Evolutionary conservation across 1,284 basidiomycete species (phyloP), one percentile per base, ranked within the genome.

Genomic region (Trichosporon sp.): DNA sequence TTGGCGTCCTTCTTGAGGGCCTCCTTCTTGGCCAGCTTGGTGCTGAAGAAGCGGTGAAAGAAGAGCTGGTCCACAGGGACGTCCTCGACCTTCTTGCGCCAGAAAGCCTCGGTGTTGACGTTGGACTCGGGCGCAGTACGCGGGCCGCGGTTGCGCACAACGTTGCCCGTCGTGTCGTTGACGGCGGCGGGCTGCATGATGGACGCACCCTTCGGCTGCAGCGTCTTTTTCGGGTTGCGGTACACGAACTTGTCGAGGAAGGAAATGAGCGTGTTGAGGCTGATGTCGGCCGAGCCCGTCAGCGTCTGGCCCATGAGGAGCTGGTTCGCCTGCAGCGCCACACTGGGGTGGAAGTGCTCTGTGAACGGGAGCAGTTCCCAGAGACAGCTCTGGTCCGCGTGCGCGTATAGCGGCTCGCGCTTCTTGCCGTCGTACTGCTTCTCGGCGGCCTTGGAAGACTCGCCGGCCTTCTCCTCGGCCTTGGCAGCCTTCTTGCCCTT

Each of bases 121-220:
- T 88, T 83, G 35, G 74, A 81, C 51, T 84, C 84, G 21, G 84
- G 85, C 15, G 81, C 84, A 0, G 78, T 78, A 18, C 75, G 76
- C 8, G 81, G 88, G 8, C 93, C 92, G 80, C 89, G 90, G 73
- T 90, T 80, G 67, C 91, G 85, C 73, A 90, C 68, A 84, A 97
- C 87, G 56, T 85, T 85, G 3, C 88, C 87, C n/a, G 89, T 89
- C 2, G 83, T 81, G 60, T 87, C 87, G n/a, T 76, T 77, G 65
- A 86, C 87, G 1, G 91, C 90, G 7, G 90, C 89, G n/a, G 95
- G 95, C 84, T 99, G 97, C 97, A 99, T 99, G 72, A 92, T 91
- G 70, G 91, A 92, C 2, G 89, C 87, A 25, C 94, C 92, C 74
- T 90, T 91, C 12, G 84, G 79, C 42, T 78, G 78, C 3, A 88